Conservation (phyloP, 2,329 filamentous ascomycete genomes). For the Fusarium musae region DNA sequence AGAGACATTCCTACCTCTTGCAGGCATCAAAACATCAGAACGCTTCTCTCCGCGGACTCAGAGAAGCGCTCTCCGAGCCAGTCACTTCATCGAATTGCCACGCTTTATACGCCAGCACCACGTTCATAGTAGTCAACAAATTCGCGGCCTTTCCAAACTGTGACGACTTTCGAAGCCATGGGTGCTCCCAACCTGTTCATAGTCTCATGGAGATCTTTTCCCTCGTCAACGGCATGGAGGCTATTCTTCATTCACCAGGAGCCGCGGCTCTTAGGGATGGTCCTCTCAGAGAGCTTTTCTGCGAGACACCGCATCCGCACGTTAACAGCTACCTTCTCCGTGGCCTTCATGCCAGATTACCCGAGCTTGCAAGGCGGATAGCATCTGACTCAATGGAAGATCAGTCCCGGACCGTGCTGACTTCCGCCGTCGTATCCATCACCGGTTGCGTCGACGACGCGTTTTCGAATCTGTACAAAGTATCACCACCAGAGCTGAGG, state of each 20-base stretch:
- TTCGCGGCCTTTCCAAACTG: constrained; percentile 33
- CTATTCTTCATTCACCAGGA: constrained; percentile 11
- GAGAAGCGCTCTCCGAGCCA: constrained; percentile 1
- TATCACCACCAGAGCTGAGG: constrained; percentile 18
- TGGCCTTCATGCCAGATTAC: background rate
- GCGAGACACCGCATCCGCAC: background rate
- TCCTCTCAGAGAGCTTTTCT: constrained; percentile 15
- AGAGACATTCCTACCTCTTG: constrained; percentile 1
- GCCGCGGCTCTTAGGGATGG: background rate
- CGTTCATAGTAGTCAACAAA: constrained; percentile 29
- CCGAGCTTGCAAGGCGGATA: constrained; percentile 9
- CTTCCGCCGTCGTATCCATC: background rate
- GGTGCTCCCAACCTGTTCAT: constrained; percentile 5
- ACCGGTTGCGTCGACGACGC: background rate
- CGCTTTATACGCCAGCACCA: constrained; percentile 13
- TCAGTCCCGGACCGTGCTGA: background rate
- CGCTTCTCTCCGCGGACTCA: constrained; percentile 21
- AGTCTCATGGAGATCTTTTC: constrained; percentile 29
- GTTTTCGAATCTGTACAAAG: background rate
- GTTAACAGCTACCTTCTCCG: background rate
- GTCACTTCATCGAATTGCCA: constrained; percentile 23
- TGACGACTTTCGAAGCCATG: constrained; percentile 11
- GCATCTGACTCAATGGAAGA: constrained; percentile 7
- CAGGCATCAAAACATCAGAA: constrained; percentile 35
- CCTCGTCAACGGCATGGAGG: constrained; percentile 26